Base-by-base conservation (phyloP, 768 basidiomycete species). In the Tylopilus vinaceipallidus region DNA sequence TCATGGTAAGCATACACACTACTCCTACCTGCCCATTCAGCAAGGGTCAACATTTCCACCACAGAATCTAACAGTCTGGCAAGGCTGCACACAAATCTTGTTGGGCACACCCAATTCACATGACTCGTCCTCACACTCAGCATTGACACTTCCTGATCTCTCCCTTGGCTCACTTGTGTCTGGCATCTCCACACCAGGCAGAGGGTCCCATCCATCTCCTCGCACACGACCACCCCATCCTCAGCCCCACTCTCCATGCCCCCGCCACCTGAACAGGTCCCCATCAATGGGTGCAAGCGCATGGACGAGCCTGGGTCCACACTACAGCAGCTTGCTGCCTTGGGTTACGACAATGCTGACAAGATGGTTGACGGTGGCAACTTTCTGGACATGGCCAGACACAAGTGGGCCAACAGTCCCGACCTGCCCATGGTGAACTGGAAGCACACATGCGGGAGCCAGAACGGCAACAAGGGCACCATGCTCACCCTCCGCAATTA, bases 401-500 rank as follows among this genome's bases (percentile, higher is more conserved):
- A 60, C 6, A 78, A 80, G 54, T 75, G 76, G 73, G 78, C 75
- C n/a, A 74, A 72, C 42, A 72, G 67, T 13, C 73, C 70, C 10
- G 80, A 79, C 35, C 81, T 80, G 4, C 81, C 81, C 16, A 60
- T 71, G 29, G 69, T 73, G 8, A 74, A 78, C 14, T 67, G 73
- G 19, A 80, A 79, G 61, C 75, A 76, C 23, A 59, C 60, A n/a
- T 57, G 69, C 50, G 61, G 47, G n/a, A 60, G 55, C 16, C 57
- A 58, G 6, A 48, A 57, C 12, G 65, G 57, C 12, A 59, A 63
- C 16, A 75, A 70, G 27, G 66, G 66, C 11, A 70, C 62, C 23
- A 70, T 81, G 14, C 78, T 97, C 57, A 95, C 95, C 0, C 76
- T 99, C 13, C 80, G 94, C 8, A 95, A 98, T 65, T 95, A 99